A percentile compares a stretch with the other conserved stretches of the same genome.
Evolutionary conservation across 2,329 filamentous ascomycete species (phyloP).

Genomic region (Lasiodiplodia gonubiensis): DNA sequence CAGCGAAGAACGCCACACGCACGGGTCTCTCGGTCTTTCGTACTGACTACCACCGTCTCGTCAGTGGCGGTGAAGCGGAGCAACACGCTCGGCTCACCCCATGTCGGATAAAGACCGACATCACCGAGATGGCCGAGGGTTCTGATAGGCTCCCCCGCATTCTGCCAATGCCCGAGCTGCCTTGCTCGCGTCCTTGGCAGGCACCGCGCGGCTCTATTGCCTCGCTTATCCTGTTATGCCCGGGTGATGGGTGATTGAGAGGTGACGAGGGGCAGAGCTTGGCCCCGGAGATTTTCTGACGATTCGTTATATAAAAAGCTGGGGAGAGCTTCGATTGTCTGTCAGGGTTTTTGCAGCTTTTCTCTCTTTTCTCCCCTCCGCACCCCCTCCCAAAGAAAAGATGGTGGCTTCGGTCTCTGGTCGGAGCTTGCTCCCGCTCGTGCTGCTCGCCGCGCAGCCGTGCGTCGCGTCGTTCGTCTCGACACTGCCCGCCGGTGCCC

Average conservation of each 20-base stretch:
- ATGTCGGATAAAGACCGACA: constrained; percentile 5
- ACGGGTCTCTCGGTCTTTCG: not conserved
- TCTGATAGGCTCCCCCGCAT: constrained; percentile 19
- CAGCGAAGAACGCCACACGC: not conserved
- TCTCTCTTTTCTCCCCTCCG: not conserved
- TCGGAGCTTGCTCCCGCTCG: not conserved
- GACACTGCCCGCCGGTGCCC: constrained; percentile 10
- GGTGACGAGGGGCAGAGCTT: not conserved
- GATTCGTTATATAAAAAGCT: not conserved
- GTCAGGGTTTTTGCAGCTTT: not conserved
- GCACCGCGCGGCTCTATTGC: constrained; percentile 10
- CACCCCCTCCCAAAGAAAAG: not conserved
- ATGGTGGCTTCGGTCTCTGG: not conserved
- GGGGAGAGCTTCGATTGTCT: not conserved
- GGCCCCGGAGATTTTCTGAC: not conserved
- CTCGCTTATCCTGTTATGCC: constrained; percentile 2
- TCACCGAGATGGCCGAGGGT: constrained; percentile 15
- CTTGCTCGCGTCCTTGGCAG: constrained; percentile 6
- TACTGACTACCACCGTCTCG: too few species aligned
- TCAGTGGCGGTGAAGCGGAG: constrained; percentile 11
- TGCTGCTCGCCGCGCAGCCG: constrained; percentile 8
- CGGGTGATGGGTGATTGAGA: not conserved
- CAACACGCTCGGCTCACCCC: not conserved
- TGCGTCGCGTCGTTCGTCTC: constrained; percentile 15
- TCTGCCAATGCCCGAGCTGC: not conserved